phyloP scores from a whole-genome alignment of 495 filamentous ascomycete species.

The Penicillium roqueforti region DNA sequence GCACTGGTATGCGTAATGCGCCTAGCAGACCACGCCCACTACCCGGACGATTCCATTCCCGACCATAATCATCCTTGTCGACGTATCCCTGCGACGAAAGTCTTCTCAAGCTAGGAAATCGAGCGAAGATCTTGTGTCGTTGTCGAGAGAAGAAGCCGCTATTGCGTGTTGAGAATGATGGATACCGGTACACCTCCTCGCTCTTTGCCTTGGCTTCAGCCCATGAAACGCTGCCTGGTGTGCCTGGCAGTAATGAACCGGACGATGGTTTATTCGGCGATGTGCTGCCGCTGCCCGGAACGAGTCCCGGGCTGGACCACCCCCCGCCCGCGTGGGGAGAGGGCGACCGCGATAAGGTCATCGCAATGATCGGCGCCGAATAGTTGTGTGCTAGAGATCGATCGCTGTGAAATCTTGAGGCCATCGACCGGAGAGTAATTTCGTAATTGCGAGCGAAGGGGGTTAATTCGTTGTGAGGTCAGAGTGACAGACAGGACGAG shows the following conservation, averaged over 20 bases:
- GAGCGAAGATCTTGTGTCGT: slow-evolving; percentile 67
- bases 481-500: slow-evolving; percentile 11
- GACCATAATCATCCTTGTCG: slow-evolving; percentile 73
- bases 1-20: slow-evolving; percentile 39
- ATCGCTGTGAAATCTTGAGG: not conserved
- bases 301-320: slow-evolving; percentile 82
- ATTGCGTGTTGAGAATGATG: slow-evolving; percentile 74
- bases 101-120: slow-evolving; percentile 63
- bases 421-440: not conserved
- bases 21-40: slow-evolving; percentile 25
- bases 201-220: slow-evolving; percentile 71
- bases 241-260: slow-evolving; percentile 31
- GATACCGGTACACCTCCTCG: slow-evolving; percentile 70
- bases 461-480: slow-evolving; percentile 18
- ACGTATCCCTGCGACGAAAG: slow-evolving; percentile 46
- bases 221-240: slow-evolving; percentile 63
- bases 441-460: not conserved
- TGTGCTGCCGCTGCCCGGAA: slow-evolving; percentile 62
- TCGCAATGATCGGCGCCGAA: slow-evolving; percentile 34
- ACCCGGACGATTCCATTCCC: slow-evolving; percentile 31
- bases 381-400: not conserved
- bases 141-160: slow-evolving; percentile 80
- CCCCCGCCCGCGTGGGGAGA: slow-evolving; percentile 76
- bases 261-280: slow-evolving; percentile 56
- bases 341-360: slow-evolving; percentile 83